These are phyloP conservation scores for Coriaria nepalensis DNA, from an alignment of 306 rosid genomes.

Conservation along the genomic window DNA sequence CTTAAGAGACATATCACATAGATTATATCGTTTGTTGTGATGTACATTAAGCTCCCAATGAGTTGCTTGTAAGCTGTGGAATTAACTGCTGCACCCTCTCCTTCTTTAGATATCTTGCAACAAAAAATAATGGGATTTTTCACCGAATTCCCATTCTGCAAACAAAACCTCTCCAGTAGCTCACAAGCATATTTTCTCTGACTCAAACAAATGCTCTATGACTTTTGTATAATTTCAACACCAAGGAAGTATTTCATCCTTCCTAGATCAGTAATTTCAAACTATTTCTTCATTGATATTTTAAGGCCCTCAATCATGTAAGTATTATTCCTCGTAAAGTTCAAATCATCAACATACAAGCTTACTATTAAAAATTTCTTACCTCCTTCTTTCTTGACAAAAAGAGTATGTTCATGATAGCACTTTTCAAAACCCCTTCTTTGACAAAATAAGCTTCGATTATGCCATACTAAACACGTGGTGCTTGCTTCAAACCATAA, in stretches of 20 bases:
- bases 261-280: no score
- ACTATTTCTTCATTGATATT: no score
- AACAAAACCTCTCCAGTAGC: not conserved
- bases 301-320: no score
- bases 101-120: not conserved
- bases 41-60: not conserved
- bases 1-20: not conserved
- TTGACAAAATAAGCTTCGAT: not conserved
- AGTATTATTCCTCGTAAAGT: not conserved
- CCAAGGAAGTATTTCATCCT: no score
- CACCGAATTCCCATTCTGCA: not conserved
- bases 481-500: conserved; percentile 5
- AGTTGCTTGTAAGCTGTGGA: not conserved
- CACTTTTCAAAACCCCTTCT: not conserved
- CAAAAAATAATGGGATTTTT: not conserved
- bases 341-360: conserved; percentile 2
- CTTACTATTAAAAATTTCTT: not conserved
- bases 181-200: no score
- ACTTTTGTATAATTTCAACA: no score
- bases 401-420: not conserved
- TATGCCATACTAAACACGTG: not conserved
- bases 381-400: not conserved
- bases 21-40: not conserved
- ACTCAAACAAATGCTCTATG: no score
- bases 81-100: not conserved